A percentile compares a stretch with the other conserved stretches of the same genome.
Evolutionary conservation across 148 eudicot species (phyloP).

Genomic region (Spergularia bocconei): DNA sequence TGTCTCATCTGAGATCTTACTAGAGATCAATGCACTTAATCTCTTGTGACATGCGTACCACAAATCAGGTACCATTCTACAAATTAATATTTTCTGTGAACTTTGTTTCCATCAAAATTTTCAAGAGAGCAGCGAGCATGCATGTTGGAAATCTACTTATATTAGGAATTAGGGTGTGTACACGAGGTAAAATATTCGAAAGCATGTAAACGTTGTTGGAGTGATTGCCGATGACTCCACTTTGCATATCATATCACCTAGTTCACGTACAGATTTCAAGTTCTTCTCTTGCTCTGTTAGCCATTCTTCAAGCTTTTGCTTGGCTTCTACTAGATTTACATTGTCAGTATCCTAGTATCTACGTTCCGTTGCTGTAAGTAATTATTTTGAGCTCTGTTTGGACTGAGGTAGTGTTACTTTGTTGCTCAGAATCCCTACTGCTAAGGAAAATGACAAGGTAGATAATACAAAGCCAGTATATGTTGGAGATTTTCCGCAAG

Average conservation of each 20-base stretch:
- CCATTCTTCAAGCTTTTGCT: constrained; percentile 1
- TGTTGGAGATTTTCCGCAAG: constrained; percentile 91
- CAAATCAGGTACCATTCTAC: too few species aligned
- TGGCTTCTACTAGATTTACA: background rate
- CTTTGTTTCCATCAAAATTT: background rate
- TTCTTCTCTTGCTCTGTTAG: background rate
- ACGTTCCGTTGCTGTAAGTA: background rate
- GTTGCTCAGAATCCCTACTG: constrained; percentile 56
- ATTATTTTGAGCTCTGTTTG: constrained; percentile 5
- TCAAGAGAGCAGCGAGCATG: background rate
- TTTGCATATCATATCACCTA: background rate
- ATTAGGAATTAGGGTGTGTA: constrained; percentile 2
- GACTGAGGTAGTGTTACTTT: constrained; percentile 12
- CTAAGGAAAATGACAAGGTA: constrained; percentile 50
- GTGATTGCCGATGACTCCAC: background rate
- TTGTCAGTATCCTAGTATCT: background rate
- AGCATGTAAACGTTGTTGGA: background rate
- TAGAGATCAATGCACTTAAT: too few species aligned
- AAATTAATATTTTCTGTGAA: too few species aligned
- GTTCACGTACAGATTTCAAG: background rate
- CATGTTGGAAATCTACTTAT: background rate
- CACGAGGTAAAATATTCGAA: background rate
- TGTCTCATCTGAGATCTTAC: background rate
- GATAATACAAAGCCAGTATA: constrained; percentile 65
- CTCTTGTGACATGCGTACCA: too few species aligned